Evolutionary conservation across 1,284 basidiomycete genomes (phyloP), one percentile per base, ranked within the genome.

Genomic region (Waitea zeae): DNA sequence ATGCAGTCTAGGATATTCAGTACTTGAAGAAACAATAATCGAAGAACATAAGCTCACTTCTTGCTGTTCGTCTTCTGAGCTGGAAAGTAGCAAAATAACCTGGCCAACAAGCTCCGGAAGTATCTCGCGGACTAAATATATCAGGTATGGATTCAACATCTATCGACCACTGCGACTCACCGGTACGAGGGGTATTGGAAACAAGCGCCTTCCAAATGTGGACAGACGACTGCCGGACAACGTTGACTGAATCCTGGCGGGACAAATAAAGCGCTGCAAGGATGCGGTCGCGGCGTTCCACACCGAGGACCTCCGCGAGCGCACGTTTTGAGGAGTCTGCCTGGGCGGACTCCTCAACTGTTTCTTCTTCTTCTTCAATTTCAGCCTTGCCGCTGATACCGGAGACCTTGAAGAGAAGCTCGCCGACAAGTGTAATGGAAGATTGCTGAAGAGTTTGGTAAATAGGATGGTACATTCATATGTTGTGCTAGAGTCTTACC

Each of bases 201-300:
- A 99, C 92, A 42, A 98, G 64, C 1, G 87, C 92, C 58, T 98
- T 98, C 95, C 95, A 99, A 43, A 97, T 96, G 43, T 93, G 89
- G 37, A 93, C 75, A 0, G 93, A 88, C 3, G 88, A 76, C 54
- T 90, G 83, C 31, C 95, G 76, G 26, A 98, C 92, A 30, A 79
- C 70, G 33, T 75, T 77, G 46, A 96, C 86, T 17, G 87, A 70
- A 54, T 98, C 95, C 57, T 98, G 95, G 38, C 92, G 78, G 38
- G 92, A 80, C 44, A 98, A 69, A 56, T 93, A 99, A 39, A 98
- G 58, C 1, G 84, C 84, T 3, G 90, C 80, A 30, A 98, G 61
- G 30, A 98, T 87, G 19, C 86, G 73, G 54, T 97, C 88, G 35
- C 92, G 69, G 37, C 90, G 73, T 45, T 97, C 89, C 15, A 67